phyloP scores from a whole-genome alignment of 257 asterid genomes.

The Nicotiana noctiflora region DNA sequence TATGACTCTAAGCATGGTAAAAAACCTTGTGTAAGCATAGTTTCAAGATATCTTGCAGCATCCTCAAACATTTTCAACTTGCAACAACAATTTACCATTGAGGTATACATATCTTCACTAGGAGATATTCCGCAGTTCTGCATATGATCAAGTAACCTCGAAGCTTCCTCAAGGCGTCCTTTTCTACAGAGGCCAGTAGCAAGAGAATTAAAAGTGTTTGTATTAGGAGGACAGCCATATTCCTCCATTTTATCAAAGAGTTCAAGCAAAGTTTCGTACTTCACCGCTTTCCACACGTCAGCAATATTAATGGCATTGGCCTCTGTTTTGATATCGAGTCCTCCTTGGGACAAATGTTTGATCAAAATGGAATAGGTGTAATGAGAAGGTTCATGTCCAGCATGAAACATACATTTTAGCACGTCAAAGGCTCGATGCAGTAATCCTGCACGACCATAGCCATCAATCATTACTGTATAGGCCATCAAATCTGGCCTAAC shows the following conservation, averaged over 20 bases:
- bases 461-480: constrained; percentile 64
- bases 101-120: constrained; percentile 37
- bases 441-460: constrained; percentile 62
- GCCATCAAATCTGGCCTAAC: constrained; percentile 53
- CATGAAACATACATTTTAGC: constrained; percentile 48
- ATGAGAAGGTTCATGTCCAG: constrained; percentile 56
- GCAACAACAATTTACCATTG: constrained; percentile 49
- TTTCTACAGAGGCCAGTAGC: constrained; percentile 55
- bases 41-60: constrained; percentile 37
- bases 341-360: constrained; percentile 48
- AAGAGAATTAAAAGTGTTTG: constrained; percentile 40
- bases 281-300: constrained; percentile 65
- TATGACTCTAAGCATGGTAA: constrained; percentile 47
- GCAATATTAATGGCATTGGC: constrained; percentile 31
- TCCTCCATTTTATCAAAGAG: constrained; percentile 58
- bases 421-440: constrained; percentile 40
- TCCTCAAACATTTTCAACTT: constrained; percentile 40
- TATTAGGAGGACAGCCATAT: constrained; percentile 39
- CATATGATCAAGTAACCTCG: constrained; percentile 52
- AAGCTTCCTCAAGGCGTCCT: constrained; percentile 45
- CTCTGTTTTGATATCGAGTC: constrained; percentile 7
- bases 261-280: constrained; percentile 38
- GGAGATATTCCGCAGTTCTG: constrained; percentile 34
- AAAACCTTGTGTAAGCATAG: constrained; percentile 37
- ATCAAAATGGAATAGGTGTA: constrained; percentile 54